Percentiles rank a stretch among this genome's conserved stretches.
phyloP scores from a whole-genome alignment of 306 rosid species.

The Trichosanthes cucumerina region DNA sequence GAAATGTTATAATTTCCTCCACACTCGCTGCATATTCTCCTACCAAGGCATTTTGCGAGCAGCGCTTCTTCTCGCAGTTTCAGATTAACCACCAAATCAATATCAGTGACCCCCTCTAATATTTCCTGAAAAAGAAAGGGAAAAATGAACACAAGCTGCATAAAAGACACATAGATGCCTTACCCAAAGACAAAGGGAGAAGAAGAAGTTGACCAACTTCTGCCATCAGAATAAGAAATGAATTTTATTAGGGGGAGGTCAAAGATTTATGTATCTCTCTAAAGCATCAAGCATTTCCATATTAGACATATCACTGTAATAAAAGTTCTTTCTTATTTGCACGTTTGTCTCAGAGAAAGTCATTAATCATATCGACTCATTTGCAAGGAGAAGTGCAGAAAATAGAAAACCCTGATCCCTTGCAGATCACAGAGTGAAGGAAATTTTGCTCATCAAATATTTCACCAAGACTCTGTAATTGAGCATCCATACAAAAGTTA shows the following conservation, averaged over 20 bases:
- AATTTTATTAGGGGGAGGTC: neutral
- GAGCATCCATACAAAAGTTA: neutral
- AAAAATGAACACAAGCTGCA: neutral
- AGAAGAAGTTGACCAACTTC: neutral
- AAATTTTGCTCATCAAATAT: neutral
- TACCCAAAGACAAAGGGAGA: neutral
- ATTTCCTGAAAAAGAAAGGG: constrained; percentile 26
- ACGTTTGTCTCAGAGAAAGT: neutral
- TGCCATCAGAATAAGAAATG: neutral
- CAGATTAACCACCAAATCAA: constrained; percentile 40
- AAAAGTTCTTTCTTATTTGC: neutral
- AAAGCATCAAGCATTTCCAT: neutral
- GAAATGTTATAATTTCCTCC: constrained; percentile 37
- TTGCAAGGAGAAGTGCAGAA: neutral
- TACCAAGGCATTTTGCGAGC: constrained; percentile 39
- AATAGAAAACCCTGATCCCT: neutral
- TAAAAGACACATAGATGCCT: neutral
- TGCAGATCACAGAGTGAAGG: neutral
- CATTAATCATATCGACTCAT: neutral
- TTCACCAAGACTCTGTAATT: no score
- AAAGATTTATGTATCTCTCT: neutral
- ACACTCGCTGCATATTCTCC: constrained; percentile 38
- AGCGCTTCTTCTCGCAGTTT: constrained; percentile 42
- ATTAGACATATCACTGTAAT: neutral
- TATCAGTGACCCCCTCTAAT: constrained; percentile 36